Base-by-base conservation (phyloP, 2,329 filamentous ascomycete genomes). In the Hawksworthiomyces lignivorus region DNA sequence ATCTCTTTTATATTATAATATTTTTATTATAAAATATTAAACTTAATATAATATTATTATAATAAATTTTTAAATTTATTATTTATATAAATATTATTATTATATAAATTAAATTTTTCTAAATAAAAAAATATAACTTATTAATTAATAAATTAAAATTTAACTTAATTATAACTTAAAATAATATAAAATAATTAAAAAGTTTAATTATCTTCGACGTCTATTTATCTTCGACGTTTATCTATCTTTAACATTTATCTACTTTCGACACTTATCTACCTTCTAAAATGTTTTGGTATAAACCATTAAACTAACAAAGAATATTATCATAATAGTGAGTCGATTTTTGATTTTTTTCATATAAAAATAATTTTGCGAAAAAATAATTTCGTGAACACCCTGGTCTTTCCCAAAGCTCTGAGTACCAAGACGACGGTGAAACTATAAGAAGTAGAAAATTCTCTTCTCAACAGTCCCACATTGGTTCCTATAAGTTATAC, bases 301-400 rank as follows among this genome's bases (percentile, higher is more conserved):
- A n/a, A n/a, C n/a, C n/a, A n/a, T n/a, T n/a, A n/a, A n/a, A n/a
- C n/a, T n/a, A n/a, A n/a, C n/a, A n/a, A n/a, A n/a, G n/a, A n/a
- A n/a, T n/a, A n/a, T n/a, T n/a, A n/a, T n/a, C n/a, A 28, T 17
- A 31, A n/a, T 30, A 28, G 8, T 14, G 7, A 7, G 6, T n/a
- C 20, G 4, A 5, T 26, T 5, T 19, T 20, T 14, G 6, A 29
- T n/a, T 48, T 36, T 43, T 50, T n/a, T n/a, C n/a, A n/a, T n/a
- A n/a, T n/a, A 43, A 27, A 34, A 19, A 29, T 45, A 38, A 39
- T 40, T 44, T 41, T n/a, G n/a, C n/a, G n/a, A 48, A 29, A 19
- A 39, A 21, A 17, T 39, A 19, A 26, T 26, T n/a, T n/a, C n/a
- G n/a, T n/a, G n/a, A n/a, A n/a, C n/a, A n/a, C n/a, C n/a, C n/a